phyloP scores from a whole-genome alignment of 2,329 filamentous ascomycete species.

The Orbilia blumenaviensis region DNA sequence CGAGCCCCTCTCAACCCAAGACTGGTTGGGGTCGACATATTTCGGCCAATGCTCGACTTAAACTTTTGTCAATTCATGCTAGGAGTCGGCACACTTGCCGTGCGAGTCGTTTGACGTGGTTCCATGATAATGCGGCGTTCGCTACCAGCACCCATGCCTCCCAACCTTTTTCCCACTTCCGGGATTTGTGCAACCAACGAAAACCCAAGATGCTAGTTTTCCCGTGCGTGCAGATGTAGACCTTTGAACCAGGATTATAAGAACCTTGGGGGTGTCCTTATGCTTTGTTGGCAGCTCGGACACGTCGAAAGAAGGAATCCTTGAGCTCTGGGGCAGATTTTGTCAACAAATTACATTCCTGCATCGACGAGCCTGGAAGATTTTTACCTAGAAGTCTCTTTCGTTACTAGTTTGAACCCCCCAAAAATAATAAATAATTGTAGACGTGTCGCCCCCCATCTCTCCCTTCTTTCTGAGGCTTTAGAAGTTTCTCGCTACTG shows the following conservation, averaged over 20 bases:
- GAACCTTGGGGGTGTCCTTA: constrained; percentile 27
- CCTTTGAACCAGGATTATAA: constrained; percentile 36
- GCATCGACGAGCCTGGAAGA: constrained; percentile 12
- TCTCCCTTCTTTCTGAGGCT: constrained; percentile 36
- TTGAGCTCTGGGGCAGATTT: constrained; percentile 34
- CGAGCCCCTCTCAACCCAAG: constrained; percentile 5
- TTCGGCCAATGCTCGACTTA: constrained; percentile 18
- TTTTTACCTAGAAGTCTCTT: constrained; percentile 19
- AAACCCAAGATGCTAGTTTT: constrained; percentile 37
- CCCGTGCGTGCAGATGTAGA: constrained; percentile 39
- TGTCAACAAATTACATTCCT: constrained; percentile 42
- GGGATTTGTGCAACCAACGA: constrained; percentile 52
- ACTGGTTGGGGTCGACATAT: constrained; percentile 35
- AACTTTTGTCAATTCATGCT: constrained; percentile 4
- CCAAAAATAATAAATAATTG: constrained; percentile 43
- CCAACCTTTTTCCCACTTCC: constrained; percentile 52
- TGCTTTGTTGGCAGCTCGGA: constrained; percentile 54
- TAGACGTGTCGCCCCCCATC: constrained; percentile 47
- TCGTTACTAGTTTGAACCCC: constrained; percentile 1
- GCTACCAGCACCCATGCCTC: constrained; percentile 47
- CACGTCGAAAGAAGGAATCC: constrained; percentile 52
- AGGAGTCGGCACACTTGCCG: constrained; percentile 32
- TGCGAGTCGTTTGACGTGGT: constrained; percentile 52
- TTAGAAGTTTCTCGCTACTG: constrained; percentile 48
- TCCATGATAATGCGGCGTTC: constrained; percentile 51